These are phyloP conservation scores for Pilobolus umbonatus DNA, from an alignment of 192 early-diverging fungal genomes.

Conservation along the genomic window DNA sequence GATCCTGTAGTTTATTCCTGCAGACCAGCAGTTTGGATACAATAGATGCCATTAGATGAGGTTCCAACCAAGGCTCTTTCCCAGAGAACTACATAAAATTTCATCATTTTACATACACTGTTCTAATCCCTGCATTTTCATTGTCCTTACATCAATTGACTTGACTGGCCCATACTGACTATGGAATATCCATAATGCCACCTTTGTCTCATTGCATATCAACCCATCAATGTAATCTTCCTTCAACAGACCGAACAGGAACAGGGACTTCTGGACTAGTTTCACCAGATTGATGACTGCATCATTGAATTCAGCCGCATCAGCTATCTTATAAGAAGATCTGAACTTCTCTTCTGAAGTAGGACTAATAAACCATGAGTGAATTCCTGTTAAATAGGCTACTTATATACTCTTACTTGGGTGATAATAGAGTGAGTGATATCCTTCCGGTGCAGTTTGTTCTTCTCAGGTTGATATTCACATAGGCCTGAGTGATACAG, in stretches of 20 bases:
- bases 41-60: constrained; percentile 42
- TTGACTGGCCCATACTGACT: constrained; percentile 33
- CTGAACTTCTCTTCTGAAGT: constrained; percentile 50
- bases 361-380: constrained; percentile 30
- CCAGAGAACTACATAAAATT: constrained; percentile 14
- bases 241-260: constrained; percentile 38
- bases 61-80: constrained; percentile 44
- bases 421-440: constrained; percentile 42
- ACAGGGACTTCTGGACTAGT: constrained; percentile 40
- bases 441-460: constrained; percentile 48
- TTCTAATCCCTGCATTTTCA: neutral
- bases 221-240: constrained; percentile 44
- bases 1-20: constrained; percentile 41
- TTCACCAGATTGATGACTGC: constrained; percentile 43
- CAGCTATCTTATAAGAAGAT: constrained; percentile 43
- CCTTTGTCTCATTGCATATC: constrained; percentile 41
- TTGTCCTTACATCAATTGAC: constrained; percentile 6
- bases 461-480: constrained; percentile 47
- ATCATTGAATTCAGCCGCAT: constrained; percentile 40
- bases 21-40: constrained; percentile 42
- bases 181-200: constrained; percentile 40
- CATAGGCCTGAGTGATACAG: constrained; percentile 39
- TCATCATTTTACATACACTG: too few relatives aligned
- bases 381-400: too few relatives aligned
- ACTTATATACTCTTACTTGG: constrained; percentile 30